Conservation (phyloP, 139 green algal species). For the Astrephomene gubernaculifera region DNA sequence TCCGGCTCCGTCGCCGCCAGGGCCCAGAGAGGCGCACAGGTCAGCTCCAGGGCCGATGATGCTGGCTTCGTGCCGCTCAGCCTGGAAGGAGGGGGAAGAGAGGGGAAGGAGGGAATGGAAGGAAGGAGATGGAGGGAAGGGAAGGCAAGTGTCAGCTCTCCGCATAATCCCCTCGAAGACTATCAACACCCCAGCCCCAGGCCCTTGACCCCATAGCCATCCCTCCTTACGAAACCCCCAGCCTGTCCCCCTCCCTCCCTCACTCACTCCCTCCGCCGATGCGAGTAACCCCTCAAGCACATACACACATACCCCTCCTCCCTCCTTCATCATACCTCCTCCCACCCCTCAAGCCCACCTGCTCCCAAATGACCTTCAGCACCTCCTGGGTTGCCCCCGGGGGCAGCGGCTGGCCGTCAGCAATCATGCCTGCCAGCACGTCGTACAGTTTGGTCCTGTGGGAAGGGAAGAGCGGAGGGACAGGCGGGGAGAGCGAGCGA, state of each 20-base stretch:
- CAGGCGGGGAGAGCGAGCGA: too few relatives aligned
- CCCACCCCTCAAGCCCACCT: not conserved
- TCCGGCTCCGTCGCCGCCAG: not conserved
- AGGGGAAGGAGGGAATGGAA: not conserved
- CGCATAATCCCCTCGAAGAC: too few relatives aligned
- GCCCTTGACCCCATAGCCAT: too few relatives aligned
- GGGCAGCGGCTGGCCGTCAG: conserved; percentile 27
- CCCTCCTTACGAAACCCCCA: not conserved
- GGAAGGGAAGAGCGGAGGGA: too few relatives aligned
- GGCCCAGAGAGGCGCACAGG: conserved; percentile 14
- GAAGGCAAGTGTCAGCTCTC: too few relatives aligned
- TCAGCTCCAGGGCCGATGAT: conserved; percentile 16
- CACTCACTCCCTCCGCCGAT: not conserved
- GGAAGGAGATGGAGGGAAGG: not conserved
- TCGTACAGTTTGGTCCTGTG: conserved; percentile 46
- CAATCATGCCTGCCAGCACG: conserved; percentile 39
- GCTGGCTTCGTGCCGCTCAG: conserved; percentile 29
- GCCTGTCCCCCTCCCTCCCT: not conserved
- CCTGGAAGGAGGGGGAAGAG: conserved; percentile 12
- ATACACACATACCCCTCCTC: too few relatives aligned
- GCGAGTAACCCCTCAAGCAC: too few relatives aligned
- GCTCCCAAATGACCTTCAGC: conserved; percentile 27
- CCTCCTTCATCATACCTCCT: too few relatives aligned
- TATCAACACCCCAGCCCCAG: too few relatives aligned
- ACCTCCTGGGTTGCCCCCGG: conserved; percentile 24